Percentiles rank a stretch among this genome's conserved stretches.
These are phyloP conservation scores for Barnettozyma hawaiiensis DNA, from an alignment of 1,139 yeast species.

Conservation along the genomic window DNA sequence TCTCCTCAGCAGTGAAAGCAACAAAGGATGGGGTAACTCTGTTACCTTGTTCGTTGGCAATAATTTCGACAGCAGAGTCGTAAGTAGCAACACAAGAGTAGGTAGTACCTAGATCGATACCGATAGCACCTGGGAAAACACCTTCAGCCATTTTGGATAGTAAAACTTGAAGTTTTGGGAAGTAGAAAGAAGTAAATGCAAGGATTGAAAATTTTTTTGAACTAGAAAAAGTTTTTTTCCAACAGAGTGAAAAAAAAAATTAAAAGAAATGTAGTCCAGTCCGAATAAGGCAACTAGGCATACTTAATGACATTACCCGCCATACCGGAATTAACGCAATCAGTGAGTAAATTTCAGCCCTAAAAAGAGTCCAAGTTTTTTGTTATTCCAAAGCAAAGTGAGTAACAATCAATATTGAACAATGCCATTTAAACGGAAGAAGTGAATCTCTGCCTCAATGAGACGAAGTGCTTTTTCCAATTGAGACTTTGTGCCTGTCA, in stretches of 20 bases:
- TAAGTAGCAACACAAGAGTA: constrained; percentile 96
- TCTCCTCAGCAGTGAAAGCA: constrained; percentile 95
- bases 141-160: constrained; percentile 83
- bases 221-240: constrained; percentile 15
- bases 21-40: constrained; percentile 98
- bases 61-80: constrained; percentile 90
- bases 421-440: constrained; percentile 17
- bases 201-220: constrained; percentile 14
- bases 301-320: constrained; percentile 15
- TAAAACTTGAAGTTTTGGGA: constrained; percentile 7
- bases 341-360: constrained; percentile 14
- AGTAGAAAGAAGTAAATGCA: constrained; percentile 2
- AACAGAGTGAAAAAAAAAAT: neutral
- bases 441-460: constrained; percentile 25
- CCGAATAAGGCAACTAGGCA: constrained; percentile 7
- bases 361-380: constrained; percentile 4
- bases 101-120: constrained; percentile 98
- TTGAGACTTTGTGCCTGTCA: constrained; percentile 27
- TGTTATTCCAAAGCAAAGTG: too few species aligned
- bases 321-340: constrained; percentile 10
- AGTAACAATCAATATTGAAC: constrained; percentile 17
- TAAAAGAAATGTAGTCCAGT: constrained; percentile 7
- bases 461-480: constrained; percentile 24
- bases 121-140: constrained; percentile 99
- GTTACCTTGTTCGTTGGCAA: constrained; percentile 99